Conservation (phyloP, 2,329 filamentous ascomycete species). For the Aureobasidium namibiae region DNA sequence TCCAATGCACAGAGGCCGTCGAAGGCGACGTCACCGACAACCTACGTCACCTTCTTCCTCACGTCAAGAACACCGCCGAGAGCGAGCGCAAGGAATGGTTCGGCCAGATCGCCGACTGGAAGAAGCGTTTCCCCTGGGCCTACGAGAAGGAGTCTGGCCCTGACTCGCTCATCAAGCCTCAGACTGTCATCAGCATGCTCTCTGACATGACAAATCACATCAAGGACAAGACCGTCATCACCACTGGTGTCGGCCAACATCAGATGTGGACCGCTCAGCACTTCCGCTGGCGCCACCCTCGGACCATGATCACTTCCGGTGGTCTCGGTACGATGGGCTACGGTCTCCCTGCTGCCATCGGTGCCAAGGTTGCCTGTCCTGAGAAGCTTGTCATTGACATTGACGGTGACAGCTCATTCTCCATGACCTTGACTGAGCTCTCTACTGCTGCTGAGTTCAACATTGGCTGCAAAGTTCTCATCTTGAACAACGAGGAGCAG, state of each 20-base stretch:
- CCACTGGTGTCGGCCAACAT: constrained; percentile 93
- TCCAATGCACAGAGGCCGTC: constrained; percentile 90
- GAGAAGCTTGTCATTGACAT: constrained; percentile 89
- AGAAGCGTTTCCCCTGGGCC: constrained; percentile 77
- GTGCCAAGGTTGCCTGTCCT: constrained; percentile 77
- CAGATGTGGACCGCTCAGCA: constrained; percentile 99
- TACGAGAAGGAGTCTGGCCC: constrained; percentile 68
- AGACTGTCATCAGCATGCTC: constrained; percentile 83
- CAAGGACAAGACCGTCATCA: constrained; percentile 78
- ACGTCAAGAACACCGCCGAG: constrained; percentile 55
- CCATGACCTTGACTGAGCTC: constrained; percentile 96
- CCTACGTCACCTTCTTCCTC: constrained; percentile 64
- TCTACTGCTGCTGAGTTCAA: constrained; percentile 91
- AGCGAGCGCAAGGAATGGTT: constrained; percentile 77
- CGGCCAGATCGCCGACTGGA: constrained; percentile 81
- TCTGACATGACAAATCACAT: constrained; percentile 72
- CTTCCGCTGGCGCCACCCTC: constrained; percentile 86
- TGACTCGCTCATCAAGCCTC: constrained; percentile 82
- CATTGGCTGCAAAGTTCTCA: constrained; percentile 89
- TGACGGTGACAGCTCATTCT: constrained; percentile 97
- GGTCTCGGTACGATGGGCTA: constrained; percentile 95
- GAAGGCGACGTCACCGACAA: constrained; percentile 86
- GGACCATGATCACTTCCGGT: constrained; percentile 93
- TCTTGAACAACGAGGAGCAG: constrained; percentile 95
- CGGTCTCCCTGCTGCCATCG: constrained; percentile 89